phyloP scores from a whole-genome alignment of 129 eudicot genomes.

The Tagetes erecta region DNA sequence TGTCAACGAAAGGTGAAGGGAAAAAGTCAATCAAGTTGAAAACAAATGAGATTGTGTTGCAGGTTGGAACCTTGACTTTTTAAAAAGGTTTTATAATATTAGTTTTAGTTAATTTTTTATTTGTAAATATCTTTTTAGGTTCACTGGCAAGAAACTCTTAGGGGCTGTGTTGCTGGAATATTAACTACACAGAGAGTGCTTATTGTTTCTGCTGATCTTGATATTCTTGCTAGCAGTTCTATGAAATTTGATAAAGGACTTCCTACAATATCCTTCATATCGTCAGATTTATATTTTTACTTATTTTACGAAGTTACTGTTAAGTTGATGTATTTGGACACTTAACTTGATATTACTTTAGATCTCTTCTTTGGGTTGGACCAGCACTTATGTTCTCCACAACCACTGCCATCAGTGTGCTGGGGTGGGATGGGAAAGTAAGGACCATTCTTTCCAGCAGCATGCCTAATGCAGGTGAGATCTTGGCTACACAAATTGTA shows the following conservation, averaged over 20 bases:
- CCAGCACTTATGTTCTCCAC: slow-evolving; percentile 98
- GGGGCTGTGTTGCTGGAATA: slow-evolving; percentile 96
- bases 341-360: slow-evolving; percentile 67
- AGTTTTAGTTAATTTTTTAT: neutral
- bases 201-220: slow-evolving; percentile 86
- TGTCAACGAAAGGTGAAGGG: slow-evolving; percentile 88
- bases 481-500: slow-evolving; percentile 22
- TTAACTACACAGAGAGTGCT: slow-evolving; percentile 85
- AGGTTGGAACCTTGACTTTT: slow-evolving; percentile 52
- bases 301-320: neutral
- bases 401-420: slow-evolving; percentile 77
- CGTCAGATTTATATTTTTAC: slow-evolving; percentile 10
- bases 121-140: slow-evolving; percentile 52
- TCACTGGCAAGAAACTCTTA: slow-evolving; percentile 98
- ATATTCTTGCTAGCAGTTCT: slow-evolving; percentile 65
- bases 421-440: slow-evolving; percentile 99
- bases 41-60: slow-evolving; percentile 85
- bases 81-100: neutral
- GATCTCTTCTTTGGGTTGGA: slow-evolving; percentile 98
- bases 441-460: slow-evolving; percentile 87
- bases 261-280: slow-evolving; percentile 88
- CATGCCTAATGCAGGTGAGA: slow-evolving; percentile 88
- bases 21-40: slow-evolving; percentile 82
- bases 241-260: slow-evolving; percentile 89
- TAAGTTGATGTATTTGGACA: slow-evolving; percentile 25